Conservation (phyloP, 495 filamentous ascomycete species). For the Penicillium daleae region DNA sequence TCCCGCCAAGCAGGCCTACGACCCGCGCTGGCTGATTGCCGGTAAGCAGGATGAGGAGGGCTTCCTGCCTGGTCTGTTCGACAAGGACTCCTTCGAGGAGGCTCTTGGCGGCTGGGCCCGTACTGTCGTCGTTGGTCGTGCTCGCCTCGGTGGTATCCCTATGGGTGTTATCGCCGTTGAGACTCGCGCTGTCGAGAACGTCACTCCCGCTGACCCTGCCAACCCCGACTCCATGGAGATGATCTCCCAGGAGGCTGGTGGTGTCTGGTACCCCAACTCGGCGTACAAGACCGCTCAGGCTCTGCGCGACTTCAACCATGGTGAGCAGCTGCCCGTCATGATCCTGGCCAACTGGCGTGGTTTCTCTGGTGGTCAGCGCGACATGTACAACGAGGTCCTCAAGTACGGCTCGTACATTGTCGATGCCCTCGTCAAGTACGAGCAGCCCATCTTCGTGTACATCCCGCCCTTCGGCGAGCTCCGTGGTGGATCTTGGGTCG, state of each 20-base stretch:
- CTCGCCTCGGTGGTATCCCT: slow-evolving; percentile 94
- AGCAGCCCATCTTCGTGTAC: slow-evolving; percentile 98
- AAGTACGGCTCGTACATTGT: slow-evolving; percentile 99
- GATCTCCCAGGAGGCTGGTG: slow-evolving; percentile 89
- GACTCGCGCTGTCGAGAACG: slow-evolving; percentile 92
- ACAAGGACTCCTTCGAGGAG: slow-evolving; percentile 95
- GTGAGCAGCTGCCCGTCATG: slow-evolving; percentile 97
- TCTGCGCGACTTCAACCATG: slow-evolving; percentile 98
- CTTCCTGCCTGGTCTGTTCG: slow-evolving; percentile 91
- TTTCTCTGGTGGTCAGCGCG: slow-evolving; percentile 98
- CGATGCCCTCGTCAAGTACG: slow-evolving; percentile 95
- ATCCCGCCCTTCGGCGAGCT: slow-evolving; percentile 96
- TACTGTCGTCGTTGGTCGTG: slow-evolving; percentile 95
- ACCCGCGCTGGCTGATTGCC: slow-evolving; percentile 88
- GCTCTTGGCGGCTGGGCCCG: slow-evolving; percentile 95
- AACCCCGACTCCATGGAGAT: slow-evolving; percentile 98
- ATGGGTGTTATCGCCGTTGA: slow-evolving; percentile 99
- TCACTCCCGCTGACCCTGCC: slow-evolving; percentile 96
- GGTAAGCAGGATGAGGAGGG: slow-evolving; percentile 88
- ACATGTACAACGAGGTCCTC: slow-evolving; percentile 99
- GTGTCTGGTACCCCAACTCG: slow-evolving; percentile 99
- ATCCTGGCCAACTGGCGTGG: slow-evolving; percentile 99
- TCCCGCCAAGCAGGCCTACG: slow-evolving; percentile 85
- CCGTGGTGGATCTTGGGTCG: slow-evolving; percentile 98
- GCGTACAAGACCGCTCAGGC: slow-evolving; percentile 99